These are phyloP conservation scores for Kluyveromyces dobzhanskii DNA, from an alignment of 805 yeast genomes.

Conservation along the genomic window DNA sequence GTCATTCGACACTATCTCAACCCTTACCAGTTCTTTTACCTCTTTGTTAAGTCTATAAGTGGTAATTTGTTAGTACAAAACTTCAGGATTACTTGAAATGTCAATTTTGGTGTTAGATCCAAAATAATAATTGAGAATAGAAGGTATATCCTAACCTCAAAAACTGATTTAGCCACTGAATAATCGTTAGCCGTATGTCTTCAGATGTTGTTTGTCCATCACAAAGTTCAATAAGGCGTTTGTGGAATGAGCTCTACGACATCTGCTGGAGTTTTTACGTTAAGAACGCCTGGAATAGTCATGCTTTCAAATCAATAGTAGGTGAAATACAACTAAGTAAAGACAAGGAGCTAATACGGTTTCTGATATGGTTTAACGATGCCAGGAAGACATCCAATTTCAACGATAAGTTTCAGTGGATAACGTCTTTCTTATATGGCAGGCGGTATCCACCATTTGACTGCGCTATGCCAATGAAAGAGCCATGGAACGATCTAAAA, in stretches of 20 bases:
- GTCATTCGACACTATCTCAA: not conserved
- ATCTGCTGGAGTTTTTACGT: conserved; percentile 2
- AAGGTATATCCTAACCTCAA: too few species aligned
- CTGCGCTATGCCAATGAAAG: conserved; percentile 14
- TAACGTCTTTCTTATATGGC: conserved; percentile 14
- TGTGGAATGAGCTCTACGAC: conserved; percentile 3
- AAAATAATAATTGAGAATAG: too few species aligned
- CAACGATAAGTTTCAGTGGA: conserved; percentile 17
- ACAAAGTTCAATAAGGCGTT: too few species aligned
- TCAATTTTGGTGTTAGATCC: too few species aligned
- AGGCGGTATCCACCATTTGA: conserved; percentile 22
- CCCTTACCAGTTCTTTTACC: too few species aligned
- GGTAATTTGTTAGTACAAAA: too few species aligned
- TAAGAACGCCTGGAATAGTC: conserved; percentile 1
- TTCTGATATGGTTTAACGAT: conserved; percentile 11
- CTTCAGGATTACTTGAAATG: too few species aligned
- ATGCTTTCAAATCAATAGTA: not conserved
- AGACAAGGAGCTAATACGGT: conserved; percentile 10
- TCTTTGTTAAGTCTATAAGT: too few species aligned
- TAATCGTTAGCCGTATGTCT: too few species aligned
- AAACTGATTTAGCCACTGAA: too few species aligned
- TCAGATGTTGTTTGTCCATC: too few species aligned
- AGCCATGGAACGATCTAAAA: conserved; percentile 15
- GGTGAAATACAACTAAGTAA: conserved; percentile 5
- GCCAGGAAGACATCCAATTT: conserved; percentile 6